phyloP scores from a whole-genome alignment of 345 rosid species.

The Limnanthes douglasii region DNA sequence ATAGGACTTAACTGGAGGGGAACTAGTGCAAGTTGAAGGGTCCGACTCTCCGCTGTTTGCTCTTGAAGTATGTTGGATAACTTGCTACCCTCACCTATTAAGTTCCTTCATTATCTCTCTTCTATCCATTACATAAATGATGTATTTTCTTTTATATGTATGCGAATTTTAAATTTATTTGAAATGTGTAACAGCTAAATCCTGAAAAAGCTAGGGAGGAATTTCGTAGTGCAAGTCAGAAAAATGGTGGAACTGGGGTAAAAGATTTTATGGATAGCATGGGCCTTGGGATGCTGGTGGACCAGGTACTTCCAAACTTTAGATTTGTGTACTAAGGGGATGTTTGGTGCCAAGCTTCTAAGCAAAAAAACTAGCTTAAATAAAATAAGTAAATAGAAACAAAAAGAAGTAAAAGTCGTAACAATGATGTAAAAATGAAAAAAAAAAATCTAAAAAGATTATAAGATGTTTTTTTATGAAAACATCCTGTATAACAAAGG shows the following conservation, averaged over 20 bases:
- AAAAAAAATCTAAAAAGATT: too few relatives aligned
- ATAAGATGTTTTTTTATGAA: too few relatives aligned
- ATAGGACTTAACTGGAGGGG: conserved; percentile 90
- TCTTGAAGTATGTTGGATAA: conserved; percentile 45
- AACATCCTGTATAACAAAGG: too few relatives aligned
- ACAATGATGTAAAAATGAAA: too few relatives aligned
- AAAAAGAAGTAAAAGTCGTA: too few relatives aligned
- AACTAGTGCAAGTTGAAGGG: conserved; percentile 79
- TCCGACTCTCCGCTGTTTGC: conserved; percentile 90
- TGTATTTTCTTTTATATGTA: conserved; percentile 5
- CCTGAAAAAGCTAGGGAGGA: conserved; percentile 97
- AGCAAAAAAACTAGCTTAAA: too few relatives aligned
- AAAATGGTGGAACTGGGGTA: conserved; percentile 65
- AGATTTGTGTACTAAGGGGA: too few relatives aligned
- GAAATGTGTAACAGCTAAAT: conserved; percentile 47
- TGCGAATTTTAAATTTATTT: conserved; percentile 19
- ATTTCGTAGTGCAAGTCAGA: conserved; percentile 55
- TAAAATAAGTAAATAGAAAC: too few relatives aligned
- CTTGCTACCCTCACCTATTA: neutral
- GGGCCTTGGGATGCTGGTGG: conserved; percentile 92
- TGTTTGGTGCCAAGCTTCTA: too few relatives aligned
- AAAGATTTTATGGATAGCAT: conserved; percentile 97
- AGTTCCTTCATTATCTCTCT: conserved; percentile 1
- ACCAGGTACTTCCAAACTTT: conserved; percentile 52
- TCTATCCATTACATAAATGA: conserved; percentile 2